Evolutionary conservation across 2,329 filamentous ascomycete genomes (phyloP).

Genomic region (Trichoderma guizhouense): DNA sequence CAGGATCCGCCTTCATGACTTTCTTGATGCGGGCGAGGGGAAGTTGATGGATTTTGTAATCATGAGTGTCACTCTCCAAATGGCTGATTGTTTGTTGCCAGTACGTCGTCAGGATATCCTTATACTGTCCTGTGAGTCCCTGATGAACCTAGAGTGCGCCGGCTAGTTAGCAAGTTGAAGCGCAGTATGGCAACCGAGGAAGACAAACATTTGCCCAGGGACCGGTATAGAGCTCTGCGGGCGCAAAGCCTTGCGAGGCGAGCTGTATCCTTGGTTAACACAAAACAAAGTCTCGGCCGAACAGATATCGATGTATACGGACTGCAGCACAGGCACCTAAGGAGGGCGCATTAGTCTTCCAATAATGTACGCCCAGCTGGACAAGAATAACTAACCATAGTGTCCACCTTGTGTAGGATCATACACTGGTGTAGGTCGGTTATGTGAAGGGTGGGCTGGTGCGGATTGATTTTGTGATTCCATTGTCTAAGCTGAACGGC

Average conservation of each 20-base stretch:
- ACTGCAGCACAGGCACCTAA: conserved; percentile 49
- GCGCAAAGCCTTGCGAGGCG: conserved; percentile 80
- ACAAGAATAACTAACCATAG: conserved; percentile 57
- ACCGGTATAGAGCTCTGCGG: conserved; percentile 90
- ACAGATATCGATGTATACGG: conserved; percentile 19
- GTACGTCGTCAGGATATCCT: conserved; percentile 96
- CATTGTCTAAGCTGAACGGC: conserved; percentile 28
- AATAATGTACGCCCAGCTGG: background rate
- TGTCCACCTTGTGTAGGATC: conserved; percentile 72
- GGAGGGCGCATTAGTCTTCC: conserved; percentile 23
- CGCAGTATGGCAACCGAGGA: background rate
- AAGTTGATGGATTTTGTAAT: conserved; percentile 97
- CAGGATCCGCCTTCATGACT: conserved; percentile 98
- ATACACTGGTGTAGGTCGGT: conserved; percentile 63
- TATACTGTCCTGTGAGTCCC: conserved; percentile 86
- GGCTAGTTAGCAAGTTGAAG: background rate
- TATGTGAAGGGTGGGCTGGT: conserved; percentile 54
- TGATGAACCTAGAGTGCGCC: conserved; percentile 71
- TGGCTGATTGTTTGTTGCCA: conserved; percentile 99
- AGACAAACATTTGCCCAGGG: conserved; percentile 85
- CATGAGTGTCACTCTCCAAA: conserved; percentile 90
- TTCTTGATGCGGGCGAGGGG: conserved; percentile 99
- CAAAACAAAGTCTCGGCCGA: background rate
- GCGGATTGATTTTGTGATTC: conserved; percentile 45
- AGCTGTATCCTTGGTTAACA: conserved; percentile 55